These are phyloP conservation scores for Chlorophyllum brunneum DNA, from an alignment of 768 basidiomycete genomes.

Conservation along the genomic window DNA sequence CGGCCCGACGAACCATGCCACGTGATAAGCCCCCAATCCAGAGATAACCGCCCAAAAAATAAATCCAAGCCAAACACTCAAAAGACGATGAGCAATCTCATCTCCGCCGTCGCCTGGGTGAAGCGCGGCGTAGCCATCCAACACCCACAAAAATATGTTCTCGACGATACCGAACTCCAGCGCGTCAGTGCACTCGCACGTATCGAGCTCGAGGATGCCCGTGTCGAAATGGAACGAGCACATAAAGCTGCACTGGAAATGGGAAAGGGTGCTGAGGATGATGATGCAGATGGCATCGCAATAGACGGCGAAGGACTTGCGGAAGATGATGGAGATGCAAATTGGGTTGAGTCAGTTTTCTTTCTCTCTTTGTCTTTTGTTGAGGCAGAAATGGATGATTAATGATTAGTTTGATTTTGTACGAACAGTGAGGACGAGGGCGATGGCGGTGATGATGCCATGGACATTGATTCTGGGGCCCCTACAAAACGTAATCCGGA, in stretches of 20 bases:
- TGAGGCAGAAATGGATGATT: conserved; percentile 8
- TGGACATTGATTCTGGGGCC: conserved; percentile 52
- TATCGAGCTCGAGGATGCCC: conserved; percentile 88
- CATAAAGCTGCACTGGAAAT: conserved; percentile 72
- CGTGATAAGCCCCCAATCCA: neutral
- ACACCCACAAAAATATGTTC: conserved; percentile 82
- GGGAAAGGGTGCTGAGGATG: conserved; percentile 61
- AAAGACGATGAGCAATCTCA: conserved; percentile 64
- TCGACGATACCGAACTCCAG: conserved; percentile 87
- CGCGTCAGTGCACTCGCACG: conserved; percentile 85
- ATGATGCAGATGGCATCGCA: conserved; percentile 55
- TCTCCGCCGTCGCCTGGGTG: conserved; percentile 77
- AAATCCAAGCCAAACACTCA: neutral
- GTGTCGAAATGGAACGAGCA: conserved; percentile 77
- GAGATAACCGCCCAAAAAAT: neutral
- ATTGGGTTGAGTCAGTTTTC: conserved; percentile 86
- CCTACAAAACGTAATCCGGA: conserved; percentile 39
- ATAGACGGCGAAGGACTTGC: conserved; percentile 40
- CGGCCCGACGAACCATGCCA: too few species aligned
- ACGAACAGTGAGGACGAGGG: conserved; percentile 36
- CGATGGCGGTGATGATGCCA: conserved; percentile 55
- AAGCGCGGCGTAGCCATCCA: conserved; percentile 70
- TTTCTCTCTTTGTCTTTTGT: conserved; percentile 10
- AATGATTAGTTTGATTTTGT: conserved; percentile 18
- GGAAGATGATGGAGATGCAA: conserved; percentile 43